A percentile compares a stretch with the other conserved stretches of the same genome.
phyloP scores from a whole-genome alignment of 2,329 filamentous ascomycete species.

The Leptoxyphium fumago region DNA sequence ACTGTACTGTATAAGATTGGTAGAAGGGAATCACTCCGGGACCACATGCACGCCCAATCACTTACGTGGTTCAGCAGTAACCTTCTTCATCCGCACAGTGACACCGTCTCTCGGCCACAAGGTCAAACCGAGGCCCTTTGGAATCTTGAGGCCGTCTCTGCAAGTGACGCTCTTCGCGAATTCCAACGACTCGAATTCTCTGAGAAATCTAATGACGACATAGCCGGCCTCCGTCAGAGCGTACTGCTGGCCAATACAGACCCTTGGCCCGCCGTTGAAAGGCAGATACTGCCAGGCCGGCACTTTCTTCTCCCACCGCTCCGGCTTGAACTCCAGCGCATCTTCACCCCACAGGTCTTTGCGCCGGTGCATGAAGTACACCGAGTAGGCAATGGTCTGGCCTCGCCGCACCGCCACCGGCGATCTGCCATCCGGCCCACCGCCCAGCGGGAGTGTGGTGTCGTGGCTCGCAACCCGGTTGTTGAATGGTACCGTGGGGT shows the following conservation, averaged over 20 bases:
- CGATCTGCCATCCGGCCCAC: conserved; percentile 32
- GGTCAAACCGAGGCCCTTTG: conserved; percentile 10
- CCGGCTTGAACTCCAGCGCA: conserved; percentile 33
- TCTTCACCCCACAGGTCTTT: conserved; percentile 35
- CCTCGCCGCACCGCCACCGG: conserved; percentile 38
- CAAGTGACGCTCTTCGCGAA: conserved; percentile 7
- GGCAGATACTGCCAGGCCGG: conserved; percentile 15
- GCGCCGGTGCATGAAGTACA: conserved; percentile 37
- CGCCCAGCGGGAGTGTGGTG: conserved; percentile 36
- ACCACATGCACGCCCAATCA: no score
- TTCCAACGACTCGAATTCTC: conserved; percentile 22
- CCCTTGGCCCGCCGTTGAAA: conserved; percentile 29
- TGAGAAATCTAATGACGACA: conserved; percentile 28
- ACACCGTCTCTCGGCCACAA: conserved; percentile 13
- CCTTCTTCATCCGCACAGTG: conserved; percentile 2
- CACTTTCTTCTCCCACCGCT: conserved; percentile 25
- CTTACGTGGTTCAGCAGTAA: no score
- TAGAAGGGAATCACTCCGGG: no score
- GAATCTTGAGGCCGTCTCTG: conserved; percentile 6
- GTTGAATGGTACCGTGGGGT: conserved; percentile 42
- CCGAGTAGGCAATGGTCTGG: conserved; percentile 27
- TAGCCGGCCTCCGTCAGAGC: conserved; percentile 31
- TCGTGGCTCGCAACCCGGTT: conserved; percentile 34
- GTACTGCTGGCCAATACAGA: conserved; percentile 33
- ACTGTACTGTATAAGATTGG: no score